phyloP scores from a whole-genome alignment of 176 grass and related monocot genomes.

The Triticum urartu region DNA sequence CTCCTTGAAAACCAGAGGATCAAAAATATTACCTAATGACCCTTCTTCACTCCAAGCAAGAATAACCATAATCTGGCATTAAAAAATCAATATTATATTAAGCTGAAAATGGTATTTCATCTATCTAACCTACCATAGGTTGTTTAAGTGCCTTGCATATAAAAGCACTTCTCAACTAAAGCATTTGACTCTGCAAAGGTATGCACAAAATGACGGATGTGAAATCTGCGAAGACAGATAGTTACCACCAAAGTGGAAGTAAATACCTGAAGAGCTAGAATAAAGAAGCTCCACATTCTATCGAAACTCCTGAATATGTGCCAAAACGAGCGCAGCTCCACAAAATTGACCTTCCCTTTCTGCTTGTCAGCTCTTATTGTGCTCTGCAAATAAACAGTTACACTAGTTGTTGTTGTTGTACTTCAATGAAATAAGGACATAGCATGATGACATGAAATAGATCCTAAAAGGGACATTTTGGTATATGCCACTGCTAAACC shows the following conservation, averaged over 20 bases:
- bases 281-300: constrained; percentile 95
- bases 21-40: constrained; percentile 62
- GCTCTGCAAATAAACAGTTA: constrained; percentile 39
- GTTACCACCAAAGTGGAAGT: background rate
- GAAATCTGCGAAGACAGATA: background rate
- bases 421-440: background rate
- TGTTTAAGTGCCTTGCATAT: constrained; percentile 8
- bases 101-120: constrained; percentile 9
- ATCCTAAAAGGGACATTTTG: background rate
- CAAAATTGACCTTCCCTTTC: constrained; percentile 94
- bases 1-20: constrained; percentile 60
- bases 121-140: constrained; percentile 12
- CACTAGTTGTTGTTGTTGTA: background rate
- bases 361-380: constrained; percentile 44
- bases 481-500: background rate
- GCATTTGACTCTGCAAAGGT: constrained; percentile 14
- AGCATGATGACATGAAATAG: background rate
- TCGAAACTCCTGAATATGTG: constrained; percentile 97
- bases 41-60: constrained; percentile 92
- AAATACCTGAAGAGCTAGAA: constrained; percentile 85
- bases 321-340: constrained; percentile 95
- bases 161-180: constrained; percentile 19
- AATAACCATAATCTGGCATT: constrained; percentile 88
- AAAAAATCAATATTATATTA: constrained; percentile 25
- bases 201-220: background rate